A percentile compares a stretch with the other conserved stretches of the same genome.
Conservation (phyloP, 2,329 filamentous ascomycete species). For the Dryadomyces quercus-mongolicae region DNA sequence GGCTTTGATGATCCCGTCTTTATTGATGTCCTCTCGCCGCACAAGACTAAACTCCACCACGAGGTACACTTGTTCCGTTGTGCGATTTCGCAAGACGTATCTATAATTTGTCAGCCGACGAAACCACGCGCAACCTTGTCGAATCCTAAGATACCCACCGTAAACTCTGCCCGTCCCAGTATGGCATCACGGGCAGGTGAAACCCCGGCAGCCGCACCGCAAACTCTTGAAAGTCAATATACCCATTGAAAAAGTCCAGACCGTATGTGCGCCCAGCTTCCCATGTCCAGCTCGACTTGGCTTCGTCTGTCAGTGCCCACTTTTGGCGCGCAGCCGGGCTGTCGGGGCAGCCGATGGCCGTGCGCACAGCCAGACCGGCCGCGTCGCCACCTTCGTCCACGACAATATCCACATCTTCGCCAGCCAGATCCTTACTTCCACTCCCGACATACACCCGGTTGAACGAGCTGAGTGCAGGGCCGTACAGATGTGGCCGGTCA, state of each 20-base stretch:
- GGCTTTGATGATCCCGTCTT: conserved; percentile 26
- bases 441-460: conserved; percentile 56
- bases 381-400: conserved; percentile 22
- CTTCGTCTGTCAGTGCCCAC: conserved; percentile 38
- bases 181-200: conserved; percentile 58
- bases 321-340: conserved; percentile 39
- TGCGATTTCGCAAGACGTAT: conserved; percentile 79
- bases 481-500: conserved; percentile 77
- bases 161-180: conserved; percentile 69
- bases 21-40: conserved; percentile 33
- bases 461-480: conserved; percentile 67
- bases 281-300: conserved; percentile 42
- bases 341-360: conserved; percentile 33
- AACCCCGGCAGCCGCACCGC: conserved; percentile 62
- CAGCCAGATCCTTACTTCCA: conserved; percentile 12
- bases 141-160: conserved; percentile 39
- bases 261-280: conserved; percentile 39
- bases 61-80: conserved; percentile 63
- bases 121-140: not conserved
- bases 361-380: conserved; percentile 33
- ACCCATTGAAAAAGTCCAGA: conserved; percentile 76
- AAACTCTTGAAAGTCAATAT: conserved; percentile 72
- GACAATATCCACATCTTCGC: not conserved
- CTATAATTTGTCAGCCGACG: conserved; percentile 27
- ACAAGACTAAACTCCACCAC: conserved; percentile 72